phyloP scores from a whole-genome alignment of 345 rosid genomes.

The Citrus inodora region DNA sequence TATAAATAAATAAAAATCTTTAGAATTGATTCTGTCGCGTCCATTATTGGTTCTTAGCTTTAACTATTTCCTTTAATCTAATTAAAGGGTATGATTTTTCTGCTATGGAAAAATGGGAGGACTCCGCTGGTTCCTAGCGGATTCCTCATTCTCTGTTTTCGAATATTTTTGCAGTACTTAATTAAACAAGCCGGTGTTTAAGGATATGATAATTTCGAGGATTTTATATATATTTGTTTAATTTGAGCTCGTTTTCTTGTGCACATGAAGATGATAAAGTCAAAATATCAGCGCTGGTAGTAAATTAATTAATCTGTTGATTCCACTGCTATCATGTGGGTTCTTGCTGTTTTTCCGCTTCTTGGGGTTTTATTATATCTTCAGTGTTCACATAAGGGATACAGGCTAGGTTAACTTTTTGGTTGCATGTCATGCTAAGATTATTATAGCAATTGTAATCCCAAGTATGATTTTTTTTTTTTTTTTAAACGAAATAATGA shows the following conservation, averaged over 20 bases:
- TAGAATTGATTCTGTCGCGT: background rate
- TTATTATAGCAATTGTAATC: too few relatives aligned
- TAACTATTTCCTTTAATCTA: background rate
- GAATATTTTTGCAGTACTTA: background rate
- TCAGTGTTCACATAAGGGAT: too few relatives aligned
- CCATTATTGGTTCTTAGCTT: background rate
- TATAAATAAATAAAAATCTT: background rate
- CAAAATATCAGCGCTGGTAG: slow-evolving; percentile 3
- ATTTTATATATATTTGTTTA: background rate
- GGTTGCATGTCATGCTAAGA: too few relatives aligned
- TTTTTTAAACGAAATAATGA: too few relatives aligned
- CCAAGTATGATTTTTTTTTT: too few relatives aligned
- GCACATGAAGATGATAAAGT: background rate
- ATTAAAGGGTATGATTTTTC: background rate
- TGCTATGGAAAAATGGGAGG: background rate
- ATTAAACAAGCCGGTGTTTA: background rate
- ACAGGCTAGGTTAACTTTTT: too few relatives aligned
- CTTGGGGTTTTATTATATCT: too few relatives aligned
- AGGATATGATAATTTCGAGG: background rate
- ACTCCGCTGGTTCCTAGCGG: background rate
- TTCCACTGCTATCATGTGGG: background rate
- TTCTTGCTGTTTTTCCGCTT: too few relatives aligned
- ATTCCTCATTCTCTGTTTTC: background rate
- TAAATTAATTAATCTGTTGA: background rate
- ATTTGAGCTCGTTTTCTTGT: background rate